Evolutionary conservation across 1,284 basidiomycete genomes (phyloP).

Genomic region (Boletus sp.): DNA sequence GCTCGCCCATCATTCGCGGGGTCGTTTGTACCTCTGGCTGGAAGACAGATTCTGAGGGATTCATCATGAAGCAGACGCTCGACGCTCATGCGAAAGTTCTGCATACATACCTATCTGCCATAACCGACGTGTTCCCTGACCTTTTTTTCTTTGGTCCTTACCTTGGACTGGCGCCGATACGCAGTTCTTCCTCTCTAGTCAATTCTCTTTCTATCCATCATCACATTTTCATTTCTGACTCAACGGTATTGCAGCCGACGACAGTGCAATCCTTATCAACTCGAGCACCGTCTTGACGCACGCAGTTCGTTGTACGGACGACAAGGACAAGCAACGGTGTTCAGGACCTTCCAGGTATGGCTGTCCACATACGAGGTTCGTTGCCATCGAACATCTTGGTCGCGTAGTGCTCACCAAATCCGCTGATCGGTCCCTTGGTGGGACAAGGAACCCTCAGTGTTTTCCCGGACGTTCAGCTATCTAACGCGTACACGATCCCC

Average conservation of each 20-base stretch:
- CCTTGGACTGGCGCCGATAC: constrained; percentile 50
- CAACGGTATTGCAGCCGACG: constrained; percentile 49
- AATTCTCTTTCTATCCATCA: constrained; percentile 19
- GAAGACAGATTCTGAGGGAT: constrained; percentile 54
- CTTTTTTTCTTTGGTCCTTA: not conserved
- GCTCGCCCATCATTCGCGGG: constrained; percentile 58
- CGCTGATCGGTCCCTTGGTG: constrained; percentile 34
- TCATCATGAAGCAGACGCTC: constrained; percentile 47
- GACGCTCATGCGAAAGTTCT: constrained; percentile 55
- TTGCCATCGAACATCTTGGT: not conserved
- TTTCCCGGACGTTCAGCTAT: constrained; percentile 70
- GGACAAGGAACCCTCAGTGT: constrained; percentile 77
- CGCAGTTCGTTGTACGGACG: constrained; percentile 58
- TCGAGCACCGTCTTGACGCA: constrained; percentile 59
- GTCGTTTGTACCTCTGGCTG: constrained; percentile 56
- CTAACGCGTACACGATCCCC: constrained; percentile 75
- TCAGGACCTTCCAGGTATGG: constrained; percentile 82
- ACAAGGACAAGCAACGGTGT: constrained; percentile 61
- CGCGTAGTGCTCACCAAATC: not conserved
- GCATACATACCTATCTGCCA: not conserved
- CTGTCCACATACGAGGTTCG: constrained; percentile 59
- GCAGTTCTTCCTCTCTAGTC: constrained; percentile 72
- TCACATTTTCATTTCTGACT: not conserved
- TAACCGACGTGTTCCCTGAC: not conserved
- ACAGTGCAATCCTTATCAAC: constrained; percentile 66